phyloP scores from a whole-genome alignment of 805 yeast genomes.

The Wickerhamiella lipophila region DNA sequence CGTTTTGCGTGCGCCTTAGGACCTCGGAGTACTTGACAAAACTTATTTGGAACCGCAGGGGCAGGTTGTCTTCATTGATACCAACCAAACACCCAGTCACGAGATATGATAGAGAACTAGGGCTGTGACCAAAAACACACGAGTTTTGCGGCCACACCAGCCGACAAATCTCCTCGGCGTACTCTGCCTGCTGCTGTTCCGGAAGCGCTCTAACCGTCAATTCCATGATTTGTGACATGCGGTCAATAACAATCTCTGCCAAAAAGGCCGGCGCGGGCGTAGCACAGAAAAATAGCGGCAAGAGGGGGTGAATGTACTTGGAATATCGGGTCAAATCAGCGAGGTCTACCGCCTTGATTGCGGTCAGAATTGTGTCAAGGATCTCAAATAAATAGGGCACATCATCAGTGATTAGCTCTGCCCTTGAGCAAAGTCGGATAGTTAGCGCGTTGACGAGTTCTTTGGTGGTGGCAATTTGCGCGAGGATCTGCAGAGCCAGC shows the following conservation, averaged over 20 bases:
- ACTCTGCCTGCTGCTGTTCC: conserved; percentile 14
- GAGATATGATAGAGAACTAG: conserved; percentile 8
- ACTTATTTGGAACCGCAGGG: conserved; percentile 10
- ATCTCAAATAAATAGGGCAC: conserved; percentile 20
- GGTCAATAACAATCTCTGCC: conserved; percentile 15
- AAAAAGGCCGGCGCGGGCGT: not conserved
- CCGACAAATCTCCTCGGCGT: conserved; percentile 13
- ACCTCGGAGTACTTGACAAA: conserved; percentile 17
- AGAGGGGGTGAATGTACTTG: conserved; percentile 8
- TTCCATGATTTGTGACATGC: conserved; percentile 20
- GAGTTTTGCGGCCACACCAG: conserved; percentile 13
- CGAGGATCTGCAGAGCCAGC: conserved; percentile 26
- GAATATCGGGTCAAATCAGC: conserved; percentile 19
- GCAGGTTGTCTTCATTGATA: conserved; percentile 13
- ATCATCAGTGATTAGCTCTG: conserved; percentile 20
- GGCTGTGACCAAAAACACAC: conserved; percentile 10
- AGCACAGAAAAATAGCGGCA: conserved; percentile 3
- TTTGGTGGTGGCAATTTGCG: conserved; percentile 26
- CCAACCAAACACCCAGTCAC: conserved; percentile 12
- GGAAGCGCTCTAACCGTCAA: conserved; percentile 20
- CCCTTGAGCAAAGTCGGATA: conserved; percentile 30
- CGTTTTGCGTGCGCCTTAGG: conserved; percentile 20
- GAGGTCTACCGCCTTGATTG: conserved; percentile 15
- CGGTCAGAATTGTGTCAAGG: conserved; percentile 23
- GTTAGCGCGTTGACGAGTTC: conserved; percentile 31